Conservation (phyloP, 352 stramenopile genomes). For the Phytophthora citrophthora region DNA sequence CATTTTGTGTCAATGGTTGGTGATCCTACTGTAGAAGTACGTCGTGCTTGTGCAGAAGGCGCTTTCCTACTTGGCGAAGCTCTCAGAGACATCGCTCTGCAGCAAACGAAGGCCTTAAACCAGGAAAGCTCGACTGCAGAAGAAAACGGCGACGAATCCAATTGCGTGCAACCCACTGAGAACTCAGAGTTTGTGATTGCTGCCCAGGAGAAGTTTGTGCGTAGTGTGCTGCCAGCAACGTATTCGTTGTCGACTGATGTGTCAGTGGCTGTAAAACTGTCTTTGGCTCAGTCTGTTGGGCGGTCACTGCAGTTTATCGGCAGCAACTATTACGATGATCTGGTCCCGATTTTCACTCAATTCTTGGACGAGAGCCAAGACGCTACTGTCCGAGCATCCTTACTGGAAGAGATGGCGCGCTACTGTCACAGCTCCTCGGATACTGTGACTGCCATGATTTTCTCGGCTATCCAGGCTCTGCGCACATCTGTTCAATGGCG, state of each 20-base stretch:
- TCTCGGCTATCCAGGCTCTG: constrained; percentile 72
- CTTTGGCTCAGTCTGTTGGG: constrained; percentile 78
- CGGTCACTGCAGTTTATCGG: constrained; percentile 75
- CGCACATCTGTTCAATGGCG: constrained; percentile 78
- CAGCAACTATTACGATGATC: constrained; percentile 74
- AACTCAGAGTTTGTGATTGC: constrained; percentile 51
- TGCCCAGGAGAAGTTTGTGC: constrained; percentile 82
- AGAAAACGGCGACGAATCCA: constrained; percentile 12
- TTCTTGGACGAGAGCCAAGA: constrained; percentile 86
- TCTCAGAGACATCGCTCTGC: constrained; percentile 55
- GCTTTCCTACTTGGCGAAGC: constrained; percentile 70
- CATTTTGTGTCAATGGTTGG: constrained; percentile 87
- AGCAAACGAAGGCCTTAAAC: constrained; percentile 28
- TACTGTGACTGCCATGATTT: constrained; percentile 70
- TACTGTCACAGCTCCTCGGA: constrained; percentile 76
- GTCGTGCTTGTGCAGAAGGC: constrained; percentile 71
- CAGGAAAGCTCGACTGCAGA: constrained; percentile 9
- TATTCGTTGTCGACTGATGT: constrained; percentile 81
- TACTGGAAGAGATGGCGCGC: constrained; percentile 84
- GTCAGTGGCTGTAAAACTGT: constrained; percentile 76
- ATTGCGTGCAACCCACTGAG: constrained; percentile 1
- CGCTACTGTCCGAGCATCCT: constrained; percentile 71
- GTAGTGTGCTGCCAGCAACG: constrained; percentile 78
- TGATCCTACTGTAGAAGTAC: constrained; percentile 88
- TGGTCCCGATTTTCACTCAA: constrained; percentile 86